A percentile compares a stretch with the other conserved stretches of the same genome.
phyloP scores from a whole-genome alignment of 169 alveolate species.

The Plasmodium vivax region DNA sequence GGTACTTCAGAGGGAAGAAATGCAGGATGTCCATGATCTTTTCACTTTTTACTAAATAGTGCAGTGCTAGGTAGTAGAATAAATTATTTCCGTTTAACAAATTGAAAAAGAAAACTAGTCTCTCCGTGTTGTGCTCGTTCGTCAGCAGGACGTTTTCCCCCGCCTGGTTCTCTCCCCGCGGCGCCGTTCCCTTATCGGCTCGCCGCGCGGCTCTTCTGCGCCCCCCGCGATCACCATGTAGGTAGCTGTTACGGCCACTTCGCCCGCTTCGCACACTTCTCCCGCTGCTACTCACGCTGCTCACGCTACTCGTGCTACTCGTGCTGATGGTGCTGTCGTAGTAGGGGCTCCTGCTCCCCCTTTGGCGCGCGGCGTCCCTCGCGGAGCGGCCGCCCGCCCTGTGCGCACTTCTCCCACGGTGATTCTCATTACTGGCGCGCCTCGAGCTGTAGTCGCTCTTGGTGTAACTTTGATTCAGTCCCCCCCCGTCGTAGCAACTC shows the following conservation, averaged over 20 bases:
- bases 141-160: not conserved
- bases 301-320: not conserved
- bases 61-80: slow-evolving; percentile 57
- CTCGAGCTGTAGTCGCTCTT: not conserved
- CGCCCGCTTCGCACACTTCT: not conserved
- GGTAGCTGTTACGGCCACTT: not conserved
- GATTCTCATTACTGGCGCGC: not conserved
- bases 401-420: not conserved
- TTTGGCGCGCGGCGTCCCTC: not conserved
- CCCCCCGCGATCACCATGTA: not conserved
- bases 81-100: slow-evolving; percentile 56
- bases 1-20: slow-evolving; percentile 44
- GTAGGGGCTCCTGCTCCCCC: not conserved
- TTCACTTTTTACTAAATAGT: slow-evolving; percentile 54
- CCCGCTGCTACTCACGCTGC: not conserved
- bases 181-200: not conserved
- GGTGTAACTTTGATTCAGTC: not conserved
- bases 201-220: not conserved
- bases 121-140: slow-evolving; percentile 52
- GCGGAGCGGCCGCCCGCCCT: not conserved
- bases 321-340: slow-evolving; percentile 15
- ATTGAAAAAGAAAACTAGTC: slow-evolving; percentile 44
- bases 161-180: not conserved
- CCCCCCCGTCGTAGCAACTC: not conserved
- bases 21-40: slow-evolving; percentile 58